A percentile compares a stretch with the other conserved stretches of the same genome.
Conservation (phyloP, 768 basidiomycete genomes). For the Termitomyces sp. region DNA sequence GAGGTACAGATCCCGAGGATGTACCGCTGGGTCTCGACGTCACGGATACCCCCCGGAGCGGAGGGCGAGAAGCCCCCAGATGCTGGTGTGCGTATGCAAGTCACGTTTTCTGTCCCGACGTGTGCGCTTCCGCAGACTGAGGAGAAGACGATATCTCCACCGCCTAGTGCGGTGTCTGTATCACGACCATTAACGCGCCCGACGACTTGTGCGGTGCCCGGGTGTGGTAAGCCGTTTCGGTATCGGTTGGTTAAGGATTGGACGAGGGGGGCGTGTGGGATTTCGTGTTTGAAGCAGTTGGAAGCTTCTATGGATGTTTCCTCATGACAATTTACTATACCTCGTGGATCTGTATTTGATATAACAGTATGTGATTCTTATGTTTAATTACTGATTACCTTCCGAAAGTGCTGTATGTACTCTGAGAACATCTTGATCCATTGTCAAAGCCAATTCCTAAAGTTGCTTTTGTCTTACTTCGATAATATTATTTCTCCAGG, state of each 20-base stretch:
- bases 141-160: not conserved
- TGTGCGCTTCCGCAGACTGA: conserved; percentile 11
- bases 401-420: too few relatives aligned
- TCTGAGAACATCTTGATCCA: too few relatives aligned
- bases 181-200: conserved; percentile 10
- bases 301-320: conserved; percentile 29
- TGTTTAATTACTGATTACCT: too few relatives aligned
- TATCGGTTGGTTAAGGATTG: conserved; percentile 68
- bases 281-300: conserved; percentile 59
- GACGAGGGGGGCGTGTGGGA: conserved; percentile 64
- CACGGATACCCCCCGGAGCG: conserved; percentile 27
- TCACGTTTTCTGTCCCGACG: conserved; percentile 57
- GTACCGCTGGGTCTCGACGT: conserved; percentile 74
- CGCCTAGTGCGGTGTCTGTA: not conserved
- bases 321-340: too few relatives aligned
- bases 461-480: too few relatives aligned
- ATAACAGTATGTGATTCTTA: too few relatives aligned
- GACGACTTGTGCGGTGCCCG: conserved; percentile 52
- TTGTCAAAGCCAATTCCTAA: too few relatives aligned
- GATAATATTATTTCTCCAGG: too few relatives aligned
- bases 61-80: not conserved
- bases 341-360: too few relatives aligned
- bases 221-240: conserved; percentile 55
- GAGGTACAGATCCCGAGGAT: conserved; percentile 44
- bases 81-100: conserved; percentile 29